A percentile compares a stretch with the other conserved stretches of the same genome.
Conservation (phyloP, 1,284 basidiomycete species). For the Ceratobasidium sp. region DNA sequence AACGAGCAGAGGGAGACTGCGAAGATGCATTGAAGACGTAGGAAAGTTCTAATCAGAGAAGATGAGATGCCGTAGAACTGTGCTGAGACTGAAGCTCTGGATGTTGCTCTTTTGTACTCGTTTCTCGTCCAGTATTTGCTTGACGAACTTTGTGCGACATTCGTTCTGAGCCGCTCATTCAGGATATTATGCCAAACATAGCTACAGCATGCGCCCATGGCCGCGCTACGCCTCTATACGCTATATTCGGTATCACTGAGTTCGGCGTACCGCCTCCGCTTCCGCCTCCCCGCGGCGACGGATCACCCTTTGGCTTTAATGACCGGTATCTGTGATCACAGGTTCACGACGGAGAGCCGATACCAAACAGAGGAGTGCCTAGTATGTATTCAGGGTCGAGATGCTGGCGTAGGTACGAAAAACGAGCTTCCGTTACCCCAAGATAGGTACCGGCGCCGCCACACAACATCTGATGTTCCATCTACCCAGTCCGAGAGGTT, state of each 20-base stretch:
- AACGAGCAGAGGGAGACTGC: constrained; percentile 16
- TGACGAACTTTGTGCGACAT: neutral
- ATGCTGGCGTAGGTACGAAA: neutral
- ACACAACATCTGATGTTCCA: too few relatives aligned
- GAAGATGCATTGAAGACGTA: constrained; percentile 29
- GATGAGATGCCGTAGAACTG: constrained; percentile 3
- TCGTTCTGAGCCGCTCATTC: constrained; percentile 13
- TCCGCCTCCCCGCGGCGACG: neutral
- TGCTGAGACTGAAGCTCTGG: neutral
- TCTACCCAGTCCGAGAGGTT: neutral
- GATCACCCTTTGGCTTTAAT: neutral
- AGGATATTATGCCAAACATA: neutral
- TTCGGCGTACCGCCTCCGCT: neutral
- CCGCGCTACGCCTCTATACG: neutral
- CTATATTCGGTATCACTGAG: neutral
- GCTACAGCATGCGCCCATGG: neutral
- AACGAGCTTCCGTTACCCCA: too few relatives aligned
- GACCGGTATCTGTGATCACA: neutral
- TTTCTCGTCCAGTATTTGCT: neutral
- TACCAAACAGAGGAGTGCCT: neutral
- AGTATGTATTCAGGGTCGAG: neutral
- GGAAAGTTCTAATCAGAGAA: neutral
- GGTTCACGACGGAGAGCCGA: neutral
- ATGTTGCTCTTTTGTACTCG: constrained; percentile 13
- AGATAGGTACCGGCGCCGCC: too few relatives aligned